phyloP scores from a whole-genome alignment of 2,329 filamentous ascomycete genomes.

The Aspergillus jensenii region DNA sequence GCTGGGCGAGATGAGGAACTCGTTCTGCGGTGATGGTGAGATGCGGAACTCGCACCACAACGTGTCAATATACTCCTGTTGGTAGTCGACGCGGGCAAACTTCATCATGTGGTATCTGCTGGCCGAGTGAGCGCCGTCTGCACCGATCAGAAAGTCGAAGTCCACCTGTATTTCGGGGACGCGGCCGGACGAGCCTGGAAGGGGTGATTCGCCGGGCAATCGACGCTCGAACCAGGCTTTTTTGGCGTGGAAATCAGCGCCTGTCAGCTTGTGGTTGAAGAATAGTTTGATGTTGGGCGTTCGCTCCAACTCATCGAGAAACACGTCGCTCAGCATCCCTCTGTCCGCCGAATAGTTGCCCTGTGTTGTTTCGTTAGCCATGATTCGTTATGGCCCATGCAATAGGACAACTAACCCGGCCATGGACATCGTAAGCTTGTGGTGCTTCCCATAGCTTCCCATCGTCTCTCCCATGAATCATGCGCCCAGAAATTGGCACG shows the following conservation, averaged over 20 bases:
- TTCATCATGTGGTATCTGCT: constrained; percentile 96
- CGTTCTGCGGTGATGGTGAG: constrained; percentile 49
- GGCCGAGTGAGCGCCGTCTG: constrained; percentile 91
- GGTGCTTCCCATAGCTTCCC: constrained; percentile 71
- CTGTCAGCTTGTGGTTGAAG: constrained; percentile 91
- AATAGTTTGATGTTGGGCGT: constrained; percentile 88
- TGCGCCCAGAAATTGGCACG: constrained; percentile 91
- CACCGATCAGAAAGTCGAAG: constrained; percentile 94
- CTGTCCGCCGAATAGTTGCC: constrained; percentile 84
- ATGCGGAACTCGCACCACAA: constrained; percentile 97
- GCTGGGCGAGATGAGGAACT: constrained; percentile 82
- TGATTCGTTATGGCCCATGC: neutral
- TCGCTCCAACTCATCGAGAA: constrained; percentile 79
- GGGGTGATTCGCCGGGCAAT: constrained; percentile 31
- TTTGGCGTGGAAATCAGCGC: constrained; percentile 76
- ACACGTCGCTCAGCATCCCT: constrained; percentile 73
- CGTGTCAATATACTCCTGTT: constrained; percentile 93
- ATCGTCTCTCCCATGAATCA: constrained; percentile 78
- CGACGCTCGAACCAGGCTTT: constrained; percentile 82
- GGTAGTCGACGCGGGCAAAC: constrained; percentile 82
- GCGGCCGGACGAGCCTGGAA: constrained; percentile 41
- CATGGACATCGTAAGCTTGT: constrained; percentile 90
- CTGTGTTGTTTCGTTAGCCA: constrained; percentile 44
- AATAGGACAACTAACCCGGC: constrained; percentile 60
- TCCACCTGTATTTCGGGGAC: constrained; percentile 72